A percentile compares a stretch with the other conserved stretches of the same genome.
Conservation (phyloP, 495 filamentous ascomycete genomes). For the Aspergillus sparsus region DNA sequence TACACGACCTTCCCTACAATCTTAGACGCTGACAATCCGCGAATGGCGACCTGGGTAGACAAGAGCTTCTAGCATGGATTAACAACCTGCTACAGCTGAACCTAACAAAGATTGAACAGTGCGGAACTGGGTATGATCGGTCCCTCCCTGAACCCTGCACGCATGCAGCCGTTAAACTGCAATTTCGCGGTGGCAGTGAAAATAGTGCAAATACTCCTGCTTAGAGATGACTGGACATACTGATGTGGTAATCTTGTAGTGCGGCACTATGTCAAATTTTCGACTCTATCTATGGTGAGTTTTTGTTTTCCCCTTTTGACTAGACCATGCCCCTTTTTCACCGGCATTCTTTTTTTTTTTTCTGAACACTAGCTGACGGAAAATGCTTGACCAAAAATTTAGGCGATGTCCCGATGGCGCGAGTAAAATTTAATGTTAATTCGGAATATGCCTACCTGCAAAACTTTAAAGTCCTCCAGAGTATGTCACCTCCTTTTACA, state of each 20-base stretch:
- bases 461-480: slow-evolving; percentile 96
- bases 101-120: slow-evolving; percentile 98
- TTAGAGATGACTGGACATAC: slow-evolving; percentile 8
- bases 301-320: background rate
- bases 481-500: slow-evolving; percentile 55
- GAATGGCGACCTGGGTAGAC: slow-evolving; percentile 54
- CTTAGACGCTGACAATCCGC: slow-evolving; percentile 7
- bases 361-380: slow-evolving; percentile 21
- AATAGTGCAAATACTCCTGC: background rate
- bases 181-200: background rate
- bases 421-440: slow-evolving; percentile 98
- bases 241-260: slow-evolving; percentile 50
- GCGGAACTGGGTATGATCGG: slow-evolving; percentile 86
- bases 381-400: slow-evolving; percentile 19
- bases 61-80: slow-evolving; percentile 94
- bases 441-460: slow-evolving; percentile 95
- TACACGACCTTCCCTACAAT: background rate
- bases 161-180: background rate
- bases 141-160: slow-evolving; percentile 22
- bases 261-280: slow-evolving; percentile 95
- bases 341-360: background rate
- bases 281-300: slow-evolving; percentile 89
- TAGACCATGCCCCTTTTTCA: background rate
- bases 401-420: slow-evolving; percentile 93
- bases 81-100: slow-evolving; percentile 97